Evolutionary conservation across 768 basidiomycete species (phyloP).

Genomic region (Pholiota conissans): DNA sequence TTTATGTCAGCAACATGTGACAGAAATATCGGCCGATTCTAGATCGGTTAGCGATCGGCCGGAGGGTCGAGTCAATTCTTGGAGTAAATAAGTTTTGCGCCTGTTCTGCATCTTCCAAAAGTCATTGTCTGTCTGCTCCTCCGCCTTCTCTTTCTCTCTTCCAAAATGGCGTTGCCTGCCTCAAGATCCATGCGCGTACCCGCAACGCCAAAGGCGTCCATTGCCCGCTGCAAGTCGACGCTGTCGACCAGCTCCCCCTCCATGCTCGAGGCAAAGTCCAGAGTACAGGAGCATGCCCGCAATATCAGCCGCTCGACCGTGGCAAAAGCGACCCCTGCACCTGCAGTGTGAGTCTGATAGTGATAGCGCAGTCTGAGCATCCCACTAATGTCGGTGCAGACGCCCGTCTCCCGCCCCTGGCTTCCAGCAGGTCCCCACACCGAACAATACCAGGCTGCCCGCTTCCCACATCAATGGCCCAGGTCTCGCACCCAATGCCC

Average conservation of each 20-base stretch:
- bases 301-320: conserved; percentile 69
- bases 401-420: conserved; percentile 64
- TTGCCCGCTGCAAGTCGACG: conserved; percentile 28
- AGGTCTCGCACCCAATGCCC: conserved; percentile 43
- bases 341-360: conserved; percentile 50
- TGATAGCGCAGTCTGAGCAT: conserved; percentile 1
- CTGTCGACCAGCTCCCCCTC: conserved; percentile 32
- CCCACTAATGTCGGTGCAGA: conserved; percentile 31
- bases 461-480: conserved; percentile 34
- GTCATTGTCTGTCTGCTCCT: too few relatives aligned
- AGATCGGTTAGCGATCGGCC: conserved; percentile 11
- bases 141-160: conserved; percentile 3
- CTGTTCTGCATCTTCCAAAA: background rate
- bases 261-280: conserved; percentile 78
- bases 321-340: conserved; percentile 60
- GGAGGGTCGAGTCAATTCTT: conserved; percentile 11
- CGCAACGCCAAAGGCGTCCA: conserved; percentile 19
- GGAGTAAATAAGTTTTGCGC: conserved; percentile 5
- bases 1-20: background rate
- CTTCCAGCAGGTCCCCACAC: conserved; percentile 41
- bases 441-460: conserved; percentile 34
- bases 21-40: background rate
- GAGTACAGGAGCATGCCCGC: conserved; percentile 77
- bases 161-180: conserved; percentile 27
- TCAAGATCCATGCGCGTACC: conserved; percentile 23